Base-by-base conservation (phyloP, 2,329 filamentous ascomycete genomes). In the Aspergillus ochraceoroseus region DNA sequence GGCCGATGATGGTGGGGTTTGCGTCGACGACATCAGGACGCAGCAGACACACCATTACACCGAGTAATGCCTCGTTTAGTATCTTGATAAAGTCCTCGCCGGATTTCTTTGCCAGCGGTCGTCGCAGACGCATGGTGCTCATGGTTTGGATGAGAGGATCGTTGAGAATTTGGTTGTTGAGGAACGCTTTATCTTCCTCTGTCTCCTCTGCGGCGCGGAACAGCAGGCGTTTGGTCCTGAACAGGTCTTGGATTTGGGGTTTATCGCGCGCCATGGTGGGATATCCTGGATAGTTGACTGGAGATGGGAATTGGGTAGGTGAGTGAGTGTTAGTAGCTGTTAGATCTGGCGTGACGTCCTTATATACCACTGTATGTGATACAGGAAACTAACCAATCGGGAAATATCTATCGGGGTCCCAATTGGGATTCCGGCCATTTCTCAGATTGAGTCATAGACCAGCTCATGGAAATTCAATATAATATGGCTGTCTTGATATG, bases 171-270 rank as follows among this genome's bases (percentile, higher is more conserved):
- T 35, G 14, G 19, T 11, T 20, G 2, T 47, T 33, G 7, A 51
- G 8, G 8, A 49, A 51, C 27, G 32, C 22, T 5, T 44, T 38
- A 14, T 51, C 46, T 13, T 39, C 46, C n/a, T 39, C 37, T 2
- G 25, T 30, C 29, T 47, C 33, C 32, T 51, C 48, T 32, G 30
- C 15, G 15, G 48, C 41, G 32, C 46, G 38, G 28, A 47, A 51
- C 31, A 43, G 6, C 7, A 51, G 46, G 11, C 38, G 43, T 2
- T 20, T 19, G 9, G 48, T 44, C 14, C 14, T 39, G 19, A 33
- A 44, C 7, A 36, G 37, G 11, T 2, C 17, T 20, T 32, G n/a
- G n/a, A n/a, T 11, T 13, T 5, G 22, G 14, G 17, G 20, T 22
- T 22, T 5, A 9, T 22, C 9, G 5, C 5, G 9, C 9, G 20